A percentile compares a stretch with the other conserved stretches of the same genome.
These are phyloP conservation scores for Gracilaria domingensis DNA, from an alignment of 23 red algal species.

Conservation along the genomic window DNA sequence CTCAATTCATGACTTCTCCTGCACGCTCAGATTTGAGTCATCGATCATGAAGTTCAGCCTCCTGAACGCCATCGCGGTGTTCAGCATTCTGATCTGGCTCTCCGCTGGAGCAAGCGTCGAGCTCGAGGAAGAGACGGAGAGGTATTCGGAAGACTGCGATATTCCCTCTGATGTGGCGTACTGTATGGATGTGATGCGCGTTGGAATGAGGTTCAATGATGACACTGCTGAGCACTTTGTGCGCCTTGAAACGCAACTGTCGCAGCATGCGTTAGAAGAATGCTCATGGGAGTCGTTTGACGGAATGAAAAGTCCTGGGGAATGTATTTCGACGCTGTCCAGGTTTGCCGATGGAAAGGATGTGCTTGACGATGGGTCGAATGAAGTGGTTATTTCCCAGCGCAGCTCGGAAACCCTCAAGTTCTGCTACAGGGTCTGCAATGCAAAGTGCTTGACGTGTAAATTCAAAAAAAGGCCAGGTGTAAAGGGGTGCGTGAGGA, in stretches of 20 bases:
- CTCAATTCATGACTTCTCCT: too few species aligned
- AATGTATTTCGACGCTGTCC: slow-evolving; percentile 32
- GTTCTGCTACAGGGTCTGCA: slow-evolving; percentile 14
- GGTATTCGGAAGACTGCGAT: not conserved
- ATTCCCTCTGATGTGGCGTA: slow-evolving; percentile 29
- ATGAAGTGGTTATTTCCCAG: slow-evolving; percentile 5
- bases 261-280: slow-evolving; percentile 28
- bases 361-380: not conserved
- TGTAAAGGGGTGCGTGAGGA: slow-evolving; percentile 30
- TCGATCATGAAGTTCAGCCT: not conserved
- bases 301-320: not conserved
- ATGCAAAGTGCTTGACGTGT: slow-evolving; percentile 27
- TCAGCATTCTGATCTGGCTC: not conserved
- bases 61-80: not conserved
- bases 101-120: slow-evolving; percentile 2
- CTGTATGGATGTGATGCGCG: slow-evolving; percentile 47
- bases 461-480: slow-evolving; percentile 8
- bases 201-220: slow-evolving; percentile 8
- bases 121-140: not conserved
- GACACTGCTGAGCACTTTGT: slow-evolving; percentile 4
- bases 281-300: slow-evolving; percentile 39
- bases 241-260: not conserved
- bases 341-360: not conserved
- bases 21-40: too few species aligned
- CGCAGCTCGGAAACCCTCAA: slow-evolving; percentile 5